Conservation (phyloP, 257 asterid genomes). For the Petrea volubilis region DNA sequence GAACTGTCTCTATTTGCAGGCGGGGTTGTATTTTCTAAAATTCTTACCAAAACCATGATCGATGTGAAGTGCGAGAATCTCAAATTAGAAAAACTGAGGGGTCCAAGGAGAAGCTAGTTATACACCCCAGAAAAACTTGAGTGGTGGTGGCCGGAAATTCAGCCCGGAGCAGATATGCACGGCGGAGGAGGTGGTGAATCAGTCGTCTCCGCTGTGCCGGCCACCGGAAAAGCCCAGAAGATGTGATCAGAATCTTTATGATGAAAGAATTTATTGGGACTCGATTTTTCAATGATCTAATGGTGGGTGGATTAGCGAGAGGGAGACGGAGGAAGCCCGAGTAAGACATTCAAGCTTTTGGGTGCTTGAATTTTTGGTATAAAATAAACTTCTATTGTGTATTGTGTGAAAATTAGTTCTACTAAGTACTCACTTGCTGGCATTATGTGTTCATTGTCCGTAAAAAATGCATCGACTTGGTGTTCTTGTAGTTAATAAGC, state of each 20-base stretch:
- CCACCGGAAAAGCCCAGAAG: conserved; percentile 32
- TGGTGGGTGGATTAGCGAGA: conserved; percentile 29
- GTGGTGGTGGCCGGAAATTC: not conserved
- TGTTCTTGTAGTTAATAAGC: not conserved
- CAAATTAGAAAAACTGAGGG: not conserved
- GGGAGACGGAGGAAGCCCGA: conserved; percentile 19
- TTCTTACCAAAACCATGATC: conserved; percentile 30
- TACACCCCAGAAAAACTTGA: too few relatives aligned
- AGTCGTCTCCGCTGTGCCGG: conserved; percentile 6
- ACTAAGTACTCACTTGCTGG: not conserved
- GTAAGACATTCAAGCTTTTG: too few relatives aligned
- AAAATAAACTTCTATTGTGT: too few relatives aligned
- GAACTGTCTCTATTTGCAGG: conserved; percentile 23
- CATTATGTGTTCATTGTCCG: not conserved
- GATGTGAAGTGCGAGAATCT: conserved; percentile 39
- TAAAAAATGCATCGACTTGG: not conserved
- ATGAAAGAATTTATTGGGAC: conserved; percentile 35
- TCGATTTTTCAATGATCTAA: conserved; percentile 27
- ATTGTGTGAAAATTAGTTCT: not conserved
- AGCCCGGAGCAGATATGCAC: conserved; percentile 10
- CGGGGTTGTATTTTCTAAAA: conserved; percentile 27
- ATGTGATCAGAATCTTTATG: conserved; percentile 37
- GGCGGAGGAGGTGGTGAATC: not conserved
- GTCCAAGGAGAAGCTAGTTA: conserved; percentile 7
- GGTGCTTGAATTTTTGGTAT: too few relatives aligned